Conservation (phyloP, 805 yeast species). For the Hyphopichia homilentoma region DNA sequence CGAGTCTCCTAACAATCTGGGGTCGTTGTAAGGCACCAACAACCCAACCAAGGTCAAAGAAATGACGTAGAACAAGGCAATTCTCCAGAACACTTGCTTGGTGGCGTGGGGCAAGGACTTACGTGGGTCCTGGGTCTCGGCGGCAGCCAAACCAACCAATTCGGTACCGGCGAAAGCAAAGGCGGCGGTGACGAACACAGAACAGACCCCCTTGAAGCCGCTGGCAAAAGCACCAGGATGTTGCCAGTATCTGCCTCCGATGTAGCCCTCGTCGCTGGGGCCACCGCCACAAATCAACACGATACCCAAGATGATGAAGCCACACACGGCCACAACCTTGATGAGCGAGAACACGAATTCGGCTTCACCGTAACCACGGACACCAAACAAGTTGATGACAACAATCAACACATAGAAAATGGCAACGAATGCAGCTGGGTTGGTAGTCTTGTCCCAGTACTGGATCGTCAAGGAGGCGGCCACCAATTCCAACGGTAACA, state of each 20-base stretch:
- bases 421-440: constrained; percentile 61
- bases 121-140: constrained; percentile 37
- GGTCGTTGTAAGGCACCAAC: constrained; percentile 47
- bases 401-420: constrained; percentile 48
- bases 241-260: constrained; percentile 50
- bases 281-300: constrained; percentile 44
- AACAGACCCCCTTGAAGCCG: constrained; percentile 41
- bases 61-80: constrained; percentile 38
- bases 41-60: constrained; percentile 47
- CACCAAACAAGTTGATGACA: constrained; percentile 46
- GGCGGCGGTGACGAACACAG: constrained; percentile 40
- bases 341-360: constrained; percentile 63
- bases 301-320: constrained; percentile 52
- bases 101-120: constrained; percentile 37
- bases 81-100: constrained; percentile 42
- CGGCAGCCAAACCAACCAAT: constrained; percentile 39
- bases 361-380: constrained; percentile 58
- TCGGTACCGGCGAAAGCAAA: constrained; percentile 41
- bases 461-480: constrained; percentile 56
- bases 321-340: constrained; percentile 60
- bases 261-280: constrained; percentile 40
- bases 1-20: constrained; percentile 18
- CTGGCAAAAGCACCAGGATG: constrained; percentile 53
- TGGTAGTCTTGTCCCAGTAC: constrained; percentile 51
- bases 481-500: constrained; percentile 57